Percentiles rank a stretch among this genome's conserved stretches.
phyloP scores from a whole-genome alignment of 345 rosid genomes.

The Eutrema japonicum region DNA sequence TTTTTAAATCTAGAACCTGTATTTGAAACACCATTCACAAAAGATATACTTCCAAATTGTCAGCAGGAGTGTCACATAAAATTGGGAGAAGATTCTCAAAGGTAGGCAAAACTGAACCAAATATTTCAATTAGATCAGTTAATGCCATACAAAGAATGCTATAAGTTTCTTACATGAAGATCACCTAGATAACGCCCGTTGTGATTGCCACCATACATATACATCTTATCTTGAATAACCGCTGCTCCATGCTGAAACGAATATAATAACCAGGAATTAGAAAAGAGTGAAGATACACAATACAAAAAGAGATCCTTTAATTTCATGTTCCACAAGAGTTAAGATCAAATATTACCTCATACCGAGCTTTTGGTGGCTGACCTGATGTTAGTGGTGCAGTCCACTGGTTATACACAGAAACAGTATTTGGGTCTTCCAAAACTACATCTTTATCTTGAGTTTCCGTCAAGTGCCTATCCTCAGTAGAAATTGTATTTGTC shows the following conservation, averaged over 20 bases:
- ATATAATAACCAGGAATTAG: conserved; percentile 28
- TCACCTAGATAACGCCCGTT: conserved; percentile 93
- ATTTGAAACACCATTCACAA: conserved; percentile 41
- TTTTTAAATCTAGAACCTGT: conserved; percentile 89
- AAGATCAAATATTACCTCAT: conserved; percentile 59
- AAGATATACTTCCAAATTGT: conserved; percentile 16
- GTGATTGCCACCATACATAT: conserved; percentile 87
- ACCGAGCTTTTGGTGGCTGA: conserved; percentile 79
- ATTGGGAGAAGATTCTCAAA: conserved; percentile 3
- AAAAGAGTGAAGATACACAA: conserved; percentile 18
- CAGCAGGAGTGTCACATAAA: conserved; percentile 5
- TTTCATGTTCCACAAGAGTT: conserved; percentile 15
- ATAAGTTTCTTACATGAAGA: conserved; percentile 70
- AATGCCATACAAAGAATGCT: conserved; percentile 7
- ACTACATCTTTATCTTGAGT: conserved; percentile 89
- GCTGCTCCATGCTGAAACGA: conserved; percentile 85
- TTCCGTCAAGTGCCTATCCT: conserved; percentile 57
- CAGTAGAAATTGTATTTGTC: conserved; percentile 59
- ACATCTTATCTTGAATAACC: conserved; percentile 83
- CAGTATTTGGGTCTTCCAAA: conserved; percentile 68
- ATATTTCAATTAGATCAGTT: neutral
- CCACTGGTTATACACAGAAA: conserved; percentile 88
- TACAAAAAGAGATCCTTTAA: neutral
- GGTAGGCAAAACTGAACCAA: conserved; percentile 7
- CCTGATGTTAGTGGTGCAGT: conserved; percentile 66